phyloP scores from a whole-genome alignment of 78 protist species.

The Bodo saltans region DNA sequence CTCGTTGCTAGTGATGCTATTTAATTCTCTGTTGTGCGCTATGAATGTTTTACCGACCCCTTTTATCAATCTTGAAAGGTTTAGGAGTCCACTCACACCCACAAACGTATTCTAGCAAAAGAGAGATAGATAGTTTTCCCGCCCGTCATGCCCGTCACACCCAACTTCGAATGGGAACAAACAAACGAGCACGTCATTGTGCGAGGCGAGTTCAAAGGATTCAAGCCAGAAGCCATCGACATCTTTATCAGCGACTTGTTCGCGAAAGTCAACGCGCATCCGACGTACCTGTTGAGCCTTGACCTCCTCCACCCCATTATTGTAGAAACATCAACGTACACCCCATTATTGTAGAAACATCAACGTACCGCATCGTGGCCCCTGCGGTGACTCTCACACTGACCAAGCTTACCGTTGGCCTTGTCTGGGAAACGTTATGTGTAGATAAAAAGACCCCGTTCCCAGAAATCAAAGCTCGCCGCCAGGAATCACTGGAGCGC shows the following conservation, averaged over 20 bases:
- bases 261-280: conserved; percentile 13
- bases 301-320: conserved; percentile 8
- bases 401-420: neutral
- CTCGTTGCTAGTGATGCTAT: too few relatives aligned
- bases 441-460: neutral
- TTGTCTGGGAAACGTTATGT: neutral
- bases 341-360: neutral
- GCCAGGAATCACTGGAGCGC: neutral
- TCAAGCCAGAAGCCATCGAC: neutral
- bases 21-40: too few relatives aligned
- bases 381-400: neutral
- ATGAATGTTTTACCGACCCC: too few relatives aligned
- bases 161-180: conserved; percentile 18
- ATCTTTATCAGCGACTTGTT: conserved; percentile 3
- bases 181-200: neutral
- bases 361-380: neutral
- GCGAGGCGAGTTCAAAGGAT: neutral
- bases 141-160: neutral
- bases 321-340: neutral
- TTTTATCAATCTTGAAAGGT: too few relatives aligned
- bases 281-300: conserved; percentile 3
- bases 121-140: too few relatives aligned
- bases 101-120: too few relatives aligned
- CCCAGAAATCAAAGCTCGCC: neutral
- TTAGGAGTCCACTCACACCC: too few relatives aligned